phyloP scores from a whole-genome alignment of 2,329 filamentous ascomycete species.

The Aspergillus novoparasiticus region DNA sequence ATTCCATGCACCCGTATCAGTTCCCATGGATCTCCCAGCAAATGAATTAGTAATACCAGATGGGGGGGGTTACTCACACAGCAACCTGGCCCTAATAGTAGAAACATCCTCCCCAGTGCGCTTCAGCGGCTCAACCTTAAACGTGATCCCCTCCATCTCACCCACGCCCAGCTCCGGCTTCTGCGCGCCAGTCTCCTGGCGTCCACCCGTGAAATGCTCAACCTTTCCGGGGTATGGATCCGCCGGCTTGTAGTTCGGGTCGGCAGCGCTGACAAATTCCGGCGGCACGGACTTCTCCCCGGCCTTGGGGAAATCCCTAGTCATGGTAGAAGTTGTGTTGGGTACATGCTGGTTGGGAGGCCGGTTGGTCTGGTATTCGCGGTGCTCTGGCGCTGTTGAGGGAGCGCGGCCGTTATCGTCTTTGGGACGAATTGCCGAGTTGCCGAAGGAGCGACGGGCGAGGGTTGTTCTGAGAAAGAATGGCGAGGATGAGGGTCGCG shows the following conservation, averaged over 20 bases:
- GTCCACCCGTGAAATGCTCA: conserved; percentile 66
- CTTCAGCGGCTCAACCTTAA: conserved; percentile 87
- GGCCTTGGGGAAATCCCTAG: too few relatives aligned
- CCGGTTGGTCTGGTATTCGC: too few relatives aligned
- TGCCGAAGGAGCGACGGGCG: conserved; percentile 34
- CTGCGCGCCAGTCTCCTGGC: conserved; percentile 55
- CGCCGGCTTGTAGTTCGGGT: conserved; percentile 45
- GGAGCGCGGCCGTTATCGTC: conserved; percentile 52
- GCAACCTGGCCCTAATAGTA: conserved; percentile 86
- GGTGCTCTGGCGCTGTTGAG: too few relatives aligned
- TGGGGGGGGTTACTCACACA: conserved; percentile 51
- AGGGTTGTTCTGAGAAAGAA: conserved; percentile 28
- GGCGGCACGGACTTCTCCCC: too few relatives aligned
- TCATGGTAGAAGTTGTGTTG: too few relatives aligned
- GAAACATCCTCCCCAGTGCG: conserved; percentile 78
- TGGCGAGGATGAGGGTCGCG: conserved; percentile 40
- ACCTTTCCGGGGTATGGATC: conserved; percentile 65
- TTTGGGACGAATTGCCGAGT: conserved; percentile 31
- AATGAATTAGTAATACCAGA: background rate
- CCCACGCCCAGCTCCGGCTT: conserved; percentile 75
- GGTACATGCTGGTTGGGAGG: too few relatives aligned
- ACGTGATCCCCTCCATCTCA: conserved; percentile 82
- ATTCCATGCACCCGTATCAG: conserved; percentile 4
- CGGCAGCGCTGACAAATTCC: too few relatives aligned
- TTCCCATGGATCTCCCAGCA: background rate